A percentile compares a stretch with the other conserved stretches of the same genome.
phyloP scores from a whole-genome alignment of 1,284 basidiomycete species.

The Gymnopus androsaceus region DNA sequence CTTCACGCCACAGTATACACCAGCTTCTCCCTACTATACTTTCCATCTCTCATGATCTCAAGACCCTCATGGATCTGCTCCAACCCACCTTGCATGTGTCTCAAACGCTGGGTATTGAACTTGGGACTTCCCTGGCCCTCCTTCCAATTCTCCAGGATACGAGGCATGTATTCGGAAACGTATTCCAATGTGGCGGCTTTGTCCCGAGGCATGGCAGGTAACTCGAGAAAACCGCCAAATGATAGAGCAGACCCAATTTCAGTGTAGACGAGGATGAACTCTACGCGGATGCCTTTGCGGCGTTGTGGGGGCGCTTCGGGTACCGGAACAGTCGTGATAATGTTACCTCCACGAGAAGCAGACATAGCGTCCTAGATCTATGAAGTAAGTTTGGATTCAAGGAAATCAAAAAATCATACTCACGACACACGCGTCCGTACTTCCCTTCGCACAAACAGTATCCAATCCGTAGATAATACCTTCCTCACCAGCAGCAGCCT shows the following conservation, averaged over 20 bases:
- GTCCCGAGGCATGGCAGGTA: background rate
- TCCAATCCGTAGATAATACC: no score
- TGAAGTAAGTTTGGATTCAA: background rate
- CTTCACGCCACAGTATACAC: no score
- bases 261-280: background rate
- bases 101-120: no score
- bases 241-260: background rate
- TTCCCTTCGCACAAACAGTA: background rate
- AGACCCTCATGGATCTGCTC: no score
- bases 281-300: background rate
- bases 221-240: background rate
- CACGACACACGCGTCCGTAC: background rate
- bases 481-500: no score
- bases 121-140: no score
- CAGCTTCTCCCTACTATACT: no score
- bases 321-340: background rate
- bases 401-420: background rate
- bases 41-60: no score
- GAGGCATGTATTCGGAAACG: no score
- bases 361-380: background rate
- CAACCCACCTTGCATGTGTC: no score
- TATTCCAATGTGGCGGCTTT: no score
- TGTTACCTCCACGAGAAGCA: background rate
- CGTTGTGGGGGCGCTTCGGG: background rate
- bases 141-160: no score